Base-by-base conservation (phyloP, 192 early-diverging fungal species). In the Thamnidium elegans region DNA sequence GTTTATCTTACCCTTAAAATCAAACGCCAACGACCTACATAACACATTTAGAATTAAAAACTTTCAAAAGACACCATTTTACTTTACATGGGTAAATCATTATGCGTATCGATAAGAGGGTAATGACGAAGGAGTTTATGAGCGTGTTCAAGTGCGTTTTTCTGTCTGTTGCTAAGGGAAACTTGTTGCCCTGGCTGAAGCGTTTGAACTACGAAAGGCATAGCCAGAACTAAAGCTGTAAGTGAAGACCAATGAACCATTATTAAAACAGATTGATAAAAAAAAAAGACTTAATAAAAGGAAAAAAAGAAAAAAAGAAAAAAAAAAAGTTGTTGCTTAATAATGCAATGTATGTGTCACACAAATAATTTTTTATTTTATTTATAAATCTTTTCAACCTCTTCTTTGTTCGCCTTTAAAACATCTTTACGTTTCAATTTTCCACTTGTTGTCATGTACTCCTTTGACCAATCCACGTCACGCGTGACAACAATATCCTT, bases 381-480 rank as follows among this genome's bases (percentile, higher is more conserved):
- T 4, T 46, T 58, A 42, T 72, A 72, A 26, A 72, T 62, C 19
- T 70, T 62, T 14, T 75, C 55, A 30, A 75, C 62, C 10, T 69
- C 56, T 9, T 75, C 64, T 23, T 75, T 52, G 39, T 62, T 62
- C 5, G 39, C 63, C 14, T 75, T 69, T 13, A 70, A 32, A 14
- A 75, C 58, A 20, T 67, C 84, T n/a, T 78, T 81, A 31, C 91
- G 74, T 67, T 90, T 87, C 53, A 92, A 63, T 68, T 92, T 91
- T 72, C 84, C 85, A 30, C 89, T 89, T 50, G 91, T 87, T 7
- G 90, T 93, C 79, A 89, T 72, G 63, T 89, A 74, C 42, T 90
- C 88, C 70, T 86, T 80, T 21, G 78, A 76, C 58, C 89, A 92
- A 81, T 91, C 89, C 19, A 74, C 70, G 9, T 86, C 81, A 31